Evolutionary conservation across 306 rosid species (phyloP).

Genomic region (Abrus pulchellus): DNA sequence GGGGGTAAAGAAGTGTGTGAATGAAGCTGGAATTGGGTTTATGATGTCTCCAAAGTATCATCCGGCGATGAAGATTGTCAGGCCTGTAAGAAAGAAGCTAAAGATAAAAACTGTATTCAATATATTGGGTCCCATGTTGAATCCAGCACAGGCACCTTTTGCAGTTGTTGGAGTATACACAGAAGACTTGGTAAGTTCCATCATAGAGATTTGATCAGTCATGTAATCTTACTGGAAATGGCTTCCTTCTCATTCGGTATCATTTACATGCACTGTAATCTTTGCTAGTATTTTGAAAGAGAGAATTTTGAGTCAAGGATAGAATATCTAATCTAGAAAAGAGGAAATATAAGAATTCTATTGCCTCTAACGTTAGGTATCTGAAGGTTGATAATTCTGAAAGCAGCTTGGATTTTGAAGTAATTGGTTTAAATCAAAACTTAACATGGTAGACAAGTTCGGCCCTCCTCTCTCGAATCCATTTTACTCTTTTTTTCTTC

Average conservation of each 20-base stretch:
- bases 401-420: slow-evolving; percentile 33
- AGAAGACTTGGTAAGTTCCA: slow-evolving; percentile 73
- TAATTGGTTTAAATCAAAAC: slow-evolving; percentile 11
- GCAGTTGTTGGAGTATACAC: slow-evolving; percentile 96
- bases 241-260: slow-evolving; percentile 14
- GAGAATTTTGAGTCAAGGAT: slow-evolving; percentile 1
- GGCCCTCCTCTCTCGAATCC: slow-evolving; percentile 12
- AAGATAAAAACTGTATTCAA: slow-evolving; percentile 89
- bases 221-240: slow-evolving; percentile 8
- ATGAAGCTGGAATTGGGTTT: slow-evolving; percentile 90
- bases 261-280: slow-evolving; percentile 14
- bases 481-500: neutral
- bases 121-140: slow-evolving; percentile 92
- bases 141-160: slow-evolving; percentile 86
- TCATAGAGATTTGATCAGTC: neutral
- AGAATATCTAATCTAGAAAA: slow-evolving; percentile 4
- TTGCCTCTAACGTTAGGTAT: slow-evolving; percentile 24
- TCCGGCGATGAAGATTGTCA: slow-evolving; percentile 86
- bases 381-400: slow-evolving; percentile 23
- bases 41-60: slow-evolving; percentile 95
- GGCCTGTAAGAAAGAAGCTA: slow-evolving; percentile 83
- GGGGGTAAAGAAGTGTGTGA: slow-evolving; percentile 79
- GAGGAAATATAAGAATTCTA: slow-evolving; percentile 1
- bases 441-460: neutral
- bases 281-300: neutral